Base-by-base conservation (phyloP, 2,329 filamentous ascomycete genomes). In the Fusarium sp. region DNA sequence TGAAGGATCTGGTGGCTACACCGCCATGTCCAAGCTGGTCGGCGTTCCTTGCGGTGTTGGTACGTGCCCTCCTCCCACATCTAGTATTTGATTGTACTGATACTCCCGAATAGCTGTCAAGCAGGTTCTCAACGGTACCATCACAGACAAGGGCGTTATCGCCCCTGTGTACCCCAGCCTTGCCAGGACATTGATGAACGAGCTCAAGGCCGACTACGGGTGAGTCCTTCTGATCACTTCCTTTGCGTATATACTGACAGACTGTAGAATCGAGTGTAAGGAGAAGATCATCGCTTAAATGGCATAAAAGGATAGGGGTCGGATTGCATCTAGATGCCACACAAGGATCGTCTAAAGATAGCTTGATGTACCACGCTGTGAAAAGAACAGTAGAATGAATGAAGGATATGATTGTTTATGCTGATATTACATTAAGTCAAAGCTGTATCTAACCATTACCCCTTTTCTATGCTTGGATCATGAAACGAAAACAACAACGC, bases 11-110 rank as follows among this genome's bases (percentile, higher is more conserved):
- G 83, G 86, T 67, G 90, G 90, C 32, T 96, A 94, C 80, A 89
- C 84, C 4, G 87, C 90, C 67, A 96, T 97, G 92, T 91, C 91
- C 41, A 90, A 88, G 76, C 77, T 92, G 38, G 92, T 96, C 51
- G 91, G 91, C 72, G 82, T 93, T 5, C 90, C 90, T 6, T 79
- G 77, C 56, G 78, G 73, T 45, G 77, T 79, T 11, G 56, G 56
- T 59, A 60, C 8, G 56, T 60, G 32, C n/a, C 3, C n/a, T 29
- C 11, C 11, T 13, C 25, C 43, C 1, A 4, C 2, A 8, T 6
- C 19, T 4, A 4, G 9, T 3, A 3, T 9, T 31, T 4, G 21
- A 7, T 9, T 6, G 54, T 49, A 17, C 48, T 59, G n/a, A 59
- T 42, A 33, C 29, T 6, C 11, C 19, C 15, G 8, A 25, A 35